Conservation (phyloP, 345 rosid species). For the Abelmoschus esculentus region DNA sequence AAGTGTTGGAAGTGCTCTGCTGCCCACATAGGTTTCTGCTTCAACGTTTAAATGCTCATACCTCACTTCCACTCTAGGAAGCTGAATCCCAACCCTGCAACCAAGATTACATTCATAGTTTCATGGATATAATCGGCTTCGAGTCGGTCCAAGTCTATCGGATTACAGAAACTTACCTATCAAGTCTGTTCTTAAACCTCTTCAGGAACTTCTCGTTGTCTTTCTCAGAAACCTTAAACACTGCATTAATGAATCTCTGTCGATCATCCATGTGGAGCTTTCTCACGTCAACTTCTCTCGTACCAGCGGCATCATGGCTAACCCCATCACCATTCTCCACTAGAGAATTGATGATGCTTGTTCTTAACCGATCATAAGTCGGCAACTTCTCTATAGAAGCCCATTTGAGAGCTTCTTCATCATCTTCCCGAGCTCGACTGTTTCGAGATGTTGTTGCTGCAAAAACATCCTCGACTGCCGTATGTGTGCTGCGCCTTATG, state of each 20-base stretch:
- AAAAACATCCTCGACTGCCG: slow-evolving; percentile 64
- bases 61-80: slow-evolving; percentile 77
- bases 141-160: no score
- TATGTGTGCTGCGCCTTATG: slow-evolving; percentile 39
- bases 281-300: slow-evolving; percentile 64
- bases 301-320: not conserved
- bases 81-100: slow-evolving; percentile 67
- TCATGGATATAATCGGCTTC: no score
- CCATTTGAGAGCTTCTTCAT: slow-evolving; percentile 94
- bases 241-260: slow-evolving; percentile 54
- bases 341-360: slow-evolving; percentile 52
- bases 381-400: slow-evolving; percentile 90
- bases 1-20: slow-evolving; percentile 76
- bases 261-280: slow-evolving; percentile 59
- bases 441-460: slow-evolving; percentile 36
- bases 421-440: slow-evolving; percentile 40
- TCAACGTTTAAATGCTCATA: slow-evolving; percentile 52
- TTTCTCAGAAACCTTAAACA: slow-evolving; percentile 73
- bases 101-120: not conserved
- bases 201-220: slow-evolving; percentile 72
- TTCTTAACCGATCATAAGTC: slow-evolving; percentile 66
- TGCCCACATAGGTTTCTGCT: slow-evolving; percentile 63
- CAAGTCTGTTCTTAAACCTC: slow-evolving; percentile 60
- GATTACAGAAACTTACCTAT: slow-evolving; percentile 34
- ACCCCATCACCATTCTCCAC: slow-evolving; percentile 13